Conservation (phyloP, 176 grass and related monocot species). For the Triticum timopheevii region DNA sequence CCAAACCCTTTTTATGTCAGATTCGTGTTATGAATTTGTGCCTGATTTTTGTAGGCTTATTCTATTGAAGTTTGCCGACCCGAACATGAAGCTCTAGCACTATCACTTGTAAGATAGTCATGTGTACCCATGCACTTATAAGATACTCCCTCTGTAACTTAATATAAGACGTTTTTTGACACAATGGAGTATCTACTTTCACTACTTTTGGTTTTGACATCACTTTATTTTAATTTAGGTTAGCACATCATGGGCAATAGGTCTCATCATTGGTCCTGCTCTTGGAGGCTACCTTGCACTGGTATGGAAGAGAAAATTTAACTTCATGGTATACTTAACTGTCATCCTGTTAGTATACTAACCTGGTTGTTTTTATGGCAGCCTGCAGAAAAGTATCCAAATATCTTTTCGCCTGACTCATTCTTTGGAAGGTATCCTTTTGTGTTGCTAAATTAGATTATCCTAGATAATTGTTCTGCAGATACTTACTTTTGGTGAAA, state of each 20-base stretch:
- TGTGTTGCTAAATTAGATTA: conserved; percentile 1
- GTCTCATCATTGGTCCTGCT: conserved; percentile 93
- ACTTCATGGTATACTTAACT: neutral
- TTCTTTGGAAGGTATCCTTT: conserved; percentile 63
- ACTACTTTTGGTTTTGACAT: neutral
- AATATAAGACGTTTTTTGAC: no score
- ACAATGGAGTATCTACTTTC: neutral
- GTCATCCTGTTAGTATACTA: neutral
- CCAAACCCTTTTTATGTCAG: neutral
- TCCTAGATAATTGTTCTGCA: conserved; percentile 1
- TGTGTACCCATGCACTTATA: neutral
- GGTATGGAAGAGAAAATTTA: conserved; percentile 34
- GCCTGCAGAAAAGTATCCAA: conserved; percentile 94
- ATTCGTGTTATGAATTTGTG: neutral
- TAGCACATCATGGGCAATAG: conserved; percentile 67
- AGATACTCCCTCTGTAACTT: no score
- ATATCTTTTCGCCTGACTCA: conserved; percentile 76
- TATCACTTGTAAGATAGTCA: conserved; percentile 71
- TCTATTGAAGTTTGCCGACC: conserved; percentile 74
- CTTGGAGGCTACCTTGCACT: conserved; percentile 81
- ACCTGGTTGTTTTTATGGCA: conserved; percentile 23
- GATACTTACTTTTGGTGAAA: conserved; percentile 27
- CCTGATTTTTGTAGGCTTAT: conserved; percentile 62
- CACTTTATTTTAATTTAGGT: conserved; percentile 47
- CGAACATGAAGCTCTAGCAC: conserved; percentile 77